Evolutionary conservation across 2,329 filamentous ascomycete species (phyloP), one percentile per base, ranked within the genome.

Genomic region (Alternaria novae-zelandiae): DNA sequence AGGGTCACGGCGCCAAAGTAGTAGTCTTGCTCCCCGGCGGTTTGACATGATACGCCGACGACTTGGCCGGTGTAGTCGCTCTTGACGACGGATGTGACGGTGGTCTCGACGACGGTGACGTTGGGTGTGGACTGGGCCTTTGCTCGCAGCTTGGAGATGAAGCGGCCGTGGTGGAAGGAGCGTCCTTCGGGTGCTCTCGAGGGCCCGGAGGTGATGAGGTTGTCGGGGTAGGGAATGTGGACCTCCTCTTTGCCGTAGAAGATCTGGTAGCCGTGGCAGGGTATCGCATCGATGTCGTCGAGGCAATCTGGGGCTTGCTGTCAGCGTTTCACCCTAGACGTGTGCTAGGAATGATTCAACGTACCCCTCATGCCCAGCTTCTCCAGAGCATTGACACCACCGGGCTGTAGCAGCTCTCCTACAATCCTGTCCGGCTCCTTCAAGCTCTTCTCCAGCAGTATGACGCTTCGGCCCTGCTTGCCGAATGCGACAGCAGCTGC

Each of bases 401-500:
- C 96, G 0, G 96, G 96, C 81, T 99, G 96, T 72, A 99, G 84
- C 68, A 99, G 83, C 83, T 99, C 96, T 72, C 96, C 96, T 51
- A 99, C 94, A 70, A 99, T 99, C 68, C 96, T 90, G 82, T 98
- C 91, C 20, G 96, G 96, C 83, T 98, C 91, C 81, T 93, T 93
- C 82, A 98, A 85, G 82, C 89, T 96, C 74, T 88, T 88, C 83
- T 99, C 96, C 54, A 99, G 88, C 55, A 99, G 84, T 25, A 98
- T 86, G 25, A 99, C 94, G 78, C 92, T 96, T 67, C 96, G 89
- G 57, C 94, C 94, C 82, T 98, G 96, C 72, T 91, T 90, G 63
- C 92, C 94, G 49, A 98, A 86, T 21, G 95, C 89, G 67, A 90
- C 91, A 17, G 96, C 95, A 21, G 94, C 85, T 20, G 94, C 92